Evolutionary conservation across 352 stramenopile species (phyloP).

Genomic region (Phytophthora pluvialis): DNA sequence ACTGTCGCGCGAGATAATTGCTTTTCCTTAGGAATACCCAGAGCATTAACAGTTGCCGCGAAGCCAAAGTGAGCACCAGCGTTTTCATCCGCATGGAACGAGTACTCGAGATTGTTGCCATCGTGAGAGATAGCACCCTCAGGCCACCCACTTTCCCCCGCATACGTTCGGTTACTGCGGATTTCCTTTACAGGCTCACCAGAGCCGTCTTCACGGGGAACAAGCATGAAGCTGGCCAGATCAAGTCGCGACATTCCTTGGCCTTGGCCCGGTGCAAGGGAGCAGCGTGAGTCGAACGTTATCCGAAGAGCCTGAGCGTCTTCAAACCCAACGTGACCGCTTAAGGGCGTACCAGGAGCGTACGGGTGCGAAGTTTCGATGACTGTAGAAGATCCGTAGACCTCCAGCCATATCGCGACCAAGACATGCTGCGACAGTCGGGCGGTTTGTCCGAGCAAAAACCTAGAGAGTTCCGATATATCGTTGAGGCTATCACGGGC

Average conservation of each 20-base stretch:
- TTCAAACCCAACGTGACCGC: conserved; percentile 55
- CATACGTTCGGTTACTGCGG: conserved; percentile 42
- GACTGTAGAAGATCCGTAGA: conserved; percentile 65
- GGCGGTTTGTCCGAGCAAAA: conserved; percentile 61
- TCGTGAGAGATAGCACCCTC: conserved; percentile 56
- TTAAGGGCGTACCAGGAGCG: conserved; percentile 25
- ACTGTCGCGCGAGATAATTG: conserved; percentile 59
- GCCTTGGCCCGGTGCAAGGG: conserved; percentile 37
- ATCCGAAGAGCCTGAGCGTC: conserved; percentile 61
- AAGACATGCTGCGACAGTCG: conserved; percentile 62
- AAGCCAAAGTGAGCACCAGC: conserved; percentile 61
- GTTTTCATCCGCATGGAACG: conserved; percentile 67
- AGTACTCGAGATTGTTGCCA: conserved; percentile 68
- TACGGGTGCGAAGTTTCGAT: conserved; percentile 81
- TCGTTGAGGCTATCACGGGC: conserved; percentile 59
- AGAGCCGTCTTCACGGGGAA: conserved; percentile 14
- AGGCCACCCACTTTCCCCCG: conserved; percentile 55
- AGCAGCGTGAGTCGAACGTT: conserved; percentile 74
- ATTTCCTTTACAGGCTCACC: conserved; percentile 31
- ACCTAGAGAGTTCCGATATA: conserved; percentile 55
- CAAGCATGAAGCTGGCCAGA: conserved; percentile 34
- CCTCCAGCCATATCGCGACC: conserved; percentile 77
- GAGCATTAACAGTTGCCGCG: conserved; percentile 58
- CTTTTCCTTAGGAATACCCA: conserved; percentile 67
- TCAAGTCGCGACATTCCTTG: conserved; percentile 29